Evolutionary conservation across 2,329 filamentous ascomycete species (phyloP), one percentile per base, ranked within the genome.

Genomic region (Nothopassalora personata): DNA sequence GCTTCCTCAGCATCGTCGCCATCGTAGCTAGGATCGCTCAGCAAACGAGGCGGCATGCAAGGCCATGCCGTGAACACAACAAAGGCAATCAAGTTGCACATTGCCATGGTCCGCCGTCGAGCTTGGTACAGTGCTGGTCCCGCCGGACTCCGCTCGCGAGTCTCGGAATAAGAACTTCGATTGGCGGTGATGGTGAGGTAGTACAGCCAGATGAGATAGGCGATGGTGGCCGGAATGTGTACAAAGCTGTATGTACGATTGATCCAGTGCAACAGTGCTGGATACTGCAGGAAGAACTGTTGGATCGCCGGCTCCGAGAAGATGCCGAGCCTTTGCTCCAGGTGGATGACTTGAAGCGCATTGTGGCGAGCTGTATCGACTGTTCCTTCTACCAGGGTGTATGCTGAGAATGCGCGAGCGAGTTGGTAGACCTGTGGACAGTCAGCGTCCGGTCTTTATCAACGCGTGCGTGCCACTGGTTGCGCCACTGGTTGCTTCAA

Each of bases 241-340:
- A 91, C 89, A 73, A 89, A 90, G 5, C 86, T 89, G 74, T 90
- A 90, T 30, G 83, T 80, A 68, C 86, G 81, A 73, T 90, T 90
- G 66, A 86, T 88, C 82, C 82, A 89, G 64, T 79, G 82, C 77
- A 91, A 81, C 46, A 87, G 67, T 30, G 76, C 69, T 1, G 84
- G 80, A 54, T 80, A 80, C 19, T 74, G 71, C 53, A 85, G 74
- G 68, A 85, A 83, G 71, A 76, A 81, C 34, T 72, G 72, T 73
- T 90, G 87, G 49, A 90, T 79, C 11, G 76, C 75, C 3, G 83
- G 73, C 71, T 90, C 87, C 75, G 80, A 78, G 72, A 89, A 90
- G 31, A 90, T 80, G 59, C 82, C 79, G 1, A 89, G 76, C 0
- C 72, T 72, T 68, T 90, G 76, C 72, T 90, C 88, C n/a, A 87